Conservation (phyloP, 495 filamentous ascomycete genomes). For the Hapsidospora chrysogenum region DNA sequence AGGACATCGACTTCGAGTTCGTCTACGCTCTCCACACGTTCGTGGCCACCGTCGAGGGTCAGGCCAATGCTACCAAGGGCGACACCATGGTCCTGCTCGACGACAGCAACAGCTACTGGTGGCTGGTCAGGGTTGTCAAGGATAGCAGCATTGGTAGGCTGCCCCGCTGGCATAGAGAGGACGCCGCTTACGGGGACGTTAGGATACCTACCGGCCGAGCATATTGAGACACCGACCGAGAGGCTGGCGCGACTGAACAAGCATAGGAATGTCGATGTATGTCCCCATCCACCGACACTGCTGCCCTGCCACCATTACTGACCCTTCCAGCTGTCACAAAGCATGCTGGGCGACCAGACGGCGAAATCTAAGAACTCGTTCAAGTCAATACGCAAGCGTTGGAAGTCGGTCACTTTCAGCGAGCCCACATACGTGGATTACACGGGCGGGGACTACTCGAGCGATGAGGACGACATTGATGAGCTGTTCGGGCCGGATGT, state of each 20-base stretch:
- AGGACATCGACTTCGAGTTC: constrained; percentile 99
- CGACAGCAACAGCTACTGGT: constrained; percentile 99
- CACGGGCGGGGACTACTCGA: constrained; percentile 71
- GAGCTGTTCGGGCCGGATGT: constrained; percentile 20
- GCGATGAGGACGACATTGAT: constrained; percentile 60
- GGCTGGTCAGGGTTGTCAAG: constrained; percentile 92
- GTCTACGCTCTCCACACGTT: constrained; percentile 98
- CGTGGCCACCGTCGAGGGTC: constrained; percentile 91
- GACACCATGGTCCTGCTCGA: constrained; percentile 99
- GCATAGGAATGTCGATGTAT: constrained; percentile 91
- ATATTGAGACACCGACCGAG: constrained; percentile 97
- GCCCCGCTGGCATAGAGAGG: not conserved
- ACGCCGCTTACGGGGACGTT: constrained; percentile 7
- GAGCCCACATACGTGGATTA: constrained; percentile 81
- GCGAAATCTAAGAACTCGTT: constrained; percentile 82
- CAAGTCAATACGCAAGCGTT: constrained; percentile 78
- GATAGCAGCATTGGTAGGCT: constrained; percentile 85
- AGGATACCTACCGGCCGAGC: constrained; percentile 95
- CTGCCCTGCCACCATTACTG: too few relatives aligned
- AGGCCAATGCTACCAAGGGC: constrained; percentile 95
- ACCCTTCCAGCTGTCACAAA: too few relatives aligned
- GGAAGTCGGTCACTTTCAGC: constrained; percentile 79
- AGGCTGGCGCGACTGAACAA: constrained; percentile 89
- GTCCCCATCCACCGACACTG: too few relatives aligned
- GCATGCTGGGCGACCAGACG: constrained; percentile 82